Conservation (phyloP, 2,329 filamentous ascomycete species). For the Calonectria pauciramosa region DNA sequence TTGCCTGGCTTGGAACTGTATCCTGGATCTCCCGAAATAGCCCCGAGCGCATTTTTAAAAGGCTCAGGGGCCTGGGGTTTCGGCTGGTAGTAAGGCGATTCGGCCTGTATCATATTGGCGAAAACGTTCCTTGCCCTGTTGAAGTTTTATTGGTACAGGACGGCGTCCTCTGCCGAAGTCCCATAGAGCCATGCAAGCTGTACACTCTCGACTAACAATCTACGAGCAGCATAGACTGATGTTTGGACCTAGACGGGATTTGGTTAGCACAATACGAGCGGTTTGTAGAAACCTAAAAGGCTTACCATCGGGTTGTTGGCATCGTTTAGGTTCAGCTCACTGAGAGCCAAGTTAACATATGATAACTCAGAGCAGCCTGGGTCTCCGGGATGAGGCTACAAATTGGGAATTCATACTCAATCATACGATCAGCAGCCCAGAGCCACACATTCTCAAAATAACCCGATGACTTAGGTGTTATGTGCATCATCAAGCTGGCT, state of each 20-base stretch:
- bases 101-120: background rate
- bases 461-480: background rate
- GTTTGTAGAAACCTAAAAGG: too few relatives aligned
- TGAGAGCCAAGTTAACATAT: too few relatives aligned
- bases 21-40: background rate
- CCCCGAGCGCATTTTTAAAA: background rate
- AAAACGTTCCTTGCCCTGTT: background rate
- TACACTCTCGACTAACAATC: background rate
- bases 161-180: background rate
- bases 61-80: too few relatives aligned
- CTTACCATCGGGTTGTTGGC: too few relatives aligned
- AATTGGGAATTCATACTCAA: too few relatives aligned
- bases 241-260: background rate
- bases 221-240: background rate
- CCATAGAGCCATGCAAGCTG: background rate
- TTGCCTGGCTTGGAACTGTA: background rate
- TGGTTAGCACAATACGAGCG: too few relatives aligned
- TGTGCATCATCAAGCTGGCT: background rate
- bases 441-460: background rate
- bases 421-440: background rate
- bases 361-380: too few relatives aligned
- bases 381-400: too few relatives aligned
- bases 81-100: background rate
- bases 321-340: too few relatives aligned
- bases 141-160: background rate